Base-by-base conservation (phyloP, 176 grass and related monocot genomes). In the Musa schizocarpa region DNA sequence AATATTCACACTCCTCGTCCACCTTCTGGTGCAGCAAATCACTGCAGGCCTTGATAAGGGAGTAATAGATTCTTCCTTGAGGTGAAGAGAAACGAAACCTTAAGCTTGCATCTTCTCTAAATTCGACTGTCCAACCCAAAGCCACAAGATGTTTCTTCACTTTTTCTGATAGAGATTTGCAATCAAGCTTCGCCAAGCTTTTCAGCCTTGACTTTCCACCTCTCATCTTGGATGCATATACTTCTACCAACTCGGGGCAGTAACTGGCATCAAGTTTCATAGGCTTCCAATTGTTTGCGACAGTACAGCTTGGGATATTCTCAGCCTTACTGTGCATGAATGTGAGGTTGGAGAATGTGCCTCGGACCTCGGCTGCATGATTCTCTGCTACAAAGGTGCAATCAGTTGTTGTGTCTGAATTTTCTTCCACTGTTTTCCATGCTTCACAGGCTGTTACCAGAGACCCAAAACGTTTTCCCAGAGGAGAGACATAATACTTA, bases 141-240 rank as follows among this genome's bases (percentile, higher is more conserved):
- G 83, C 74, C 79, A 87, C 72, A 5, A 96, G 76, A 86, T 96
- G 92, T 53, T 71, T 91, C 82, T 86, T 91, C 69, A 96, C 17
- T 29, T 87, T 87, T 65, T 55, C 43, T 69, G 51, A 63, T 7
- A 77, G 23, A 71, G 53, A 34, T 1, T 26, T 68, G 22, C 23
- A 24, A 69, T 81, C 72, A 12, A 11, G 12, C 27, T 73, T 6
- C 53, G 64, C 3, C 66, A 34, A 65, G 27, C 6, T 26, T 80
- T 81, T 75, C 81, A 66, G 81, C 48, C 71, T 80, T 75, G 59
- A 6, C 1, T 53, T 68, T 54, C 22, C 49, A 68, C 54, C 62
- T 77, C 13, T 22, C 9, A 55, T 2, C 22, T 3, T 25, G 13
- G 17, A 66, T 73, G 79, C 71, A 82, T 87, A 80, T 65, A 87